A percentile compares a stretch with the other conserved stretches of the same genome.
These are phyloP conservation scores for Phytophthora boehmeriae DNA, from an alignment of 352 stramenopile species.

Conservation along the genomic window DNA sequence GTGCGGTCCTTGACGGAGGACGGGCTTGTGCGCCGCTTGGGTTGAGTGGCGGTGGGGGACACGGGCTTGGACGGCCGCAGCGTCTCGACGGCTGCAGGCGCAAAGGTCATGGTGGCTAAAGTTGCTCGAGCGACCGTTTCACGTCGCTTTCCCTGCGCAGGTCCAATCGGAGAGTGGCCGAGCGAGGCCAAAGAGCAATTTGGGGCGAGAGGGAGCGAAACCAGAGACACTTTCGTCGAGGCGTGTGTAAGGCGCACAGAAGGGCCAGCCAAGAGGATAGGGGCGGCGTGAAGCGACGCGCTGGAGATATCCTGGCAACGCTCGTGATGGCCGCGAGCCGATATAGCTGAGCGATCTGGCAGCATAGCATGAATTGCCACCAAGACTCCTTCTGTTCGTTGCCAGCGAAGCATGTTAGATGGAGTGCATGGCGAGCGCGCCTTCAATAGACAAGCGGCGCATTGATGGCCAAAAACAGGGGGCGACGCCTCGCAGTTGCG, in stretches of 20 bases:
- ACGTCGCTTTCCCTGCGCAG: too few relatives aligned
- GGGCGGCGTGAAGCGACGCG: constrained; percentile 19
- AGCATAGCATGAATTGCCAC: too few relatives aligned
- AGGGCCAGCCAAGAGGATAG: background rate
- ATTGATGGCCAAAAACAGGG: background rate
- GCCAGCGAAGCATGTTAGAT: too few relatives aligned
- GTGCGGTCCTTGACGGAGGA: constrained; percentile 71
- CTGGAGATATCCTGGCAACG: constrained; percentile 14
- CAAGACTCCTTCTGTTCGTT: too few relatives aligned
- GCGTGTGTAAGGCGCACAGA: constrained; percentile 5
- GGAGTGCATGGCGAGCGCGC: too few relatives aligned
- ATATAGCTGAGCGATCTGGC: constrained; percentile 1
- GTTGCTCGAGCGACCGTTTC: background rate
- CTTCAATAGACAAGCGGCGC: background rate
- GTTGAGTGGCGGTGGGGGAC: constrained; percentile 9
- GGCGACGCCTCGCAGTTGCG: background rate
- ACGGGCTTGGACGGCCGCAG: constrained; percentile 32
- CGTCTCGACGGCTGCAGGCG: constrained; percentile 51
- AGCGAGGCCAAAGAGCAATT: background rate
- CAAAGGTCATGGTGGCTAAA: constrained; percentile 42
- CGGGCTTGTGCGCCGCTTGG: constrained; percentile 21
- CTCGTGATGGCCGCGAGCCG: constrained; percentile 19
- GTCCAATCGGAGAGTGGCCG: background rate
- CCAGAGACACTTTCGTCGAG: background rate
- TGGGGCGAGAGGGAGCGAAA: constrained; percentile 1